phyloP scores from a whole-genome alignment of 2,329 filamentous ascomycete genomes.

The Cercospora zeina region DNA sequence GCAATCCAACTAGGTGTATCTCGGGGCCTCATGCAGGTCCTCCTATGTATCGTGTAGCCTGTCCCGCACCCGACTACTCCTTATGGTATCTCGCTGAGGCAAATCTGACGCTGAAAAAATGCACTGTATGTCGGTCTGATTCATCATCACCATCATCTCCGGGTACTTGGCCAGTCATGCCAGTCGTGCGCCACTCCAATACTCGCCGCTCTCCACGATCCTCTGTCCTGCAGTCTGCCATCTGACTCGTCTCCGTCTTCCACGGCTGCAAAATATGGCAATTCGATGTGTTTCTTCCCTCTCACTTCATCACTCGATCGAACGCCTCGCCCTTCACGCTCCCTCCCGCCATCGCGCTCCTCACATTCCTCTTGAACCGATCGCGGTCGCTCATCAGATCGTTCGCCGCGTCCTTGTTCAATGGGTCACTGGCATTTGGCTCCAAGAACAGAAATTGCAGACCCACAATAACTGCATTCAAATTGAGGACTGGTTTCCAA shows the following conservation, averaged over 20 bases:
- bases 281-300: background rate
- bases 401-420: slow-evolving; percentile 97
- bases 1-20: background rate
- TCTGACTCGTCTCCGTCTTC: background rate
- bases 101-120: slow-evolving; percentile 5
- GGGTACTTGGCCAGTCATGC: background rate
- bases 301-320: slow-evolving; percentile 72
- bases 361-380: slow-evolving; percentile 87
- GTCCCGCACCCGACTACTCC: slow-evolving; percentile 1
- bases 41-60: slow-evolving; percentile 9
- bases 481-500: slow-evolving; percentile 96
- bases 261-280: slow-evolving; percentile 22
- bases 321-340: slow-evolving; percentile 70
- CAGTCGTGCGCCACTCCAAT: background rate
- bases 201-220: slow-evolving; percentile 17
- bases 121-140: background rate
- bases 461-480: slow-evolving; percentile 95
- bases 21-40: background rate
- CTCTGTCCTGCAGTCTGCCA: background rate
- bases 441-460: slow-evolving; percentile 96
- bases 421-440: slow-evolving; percentile 92
- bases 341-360: slow-evolving; percentile 78
- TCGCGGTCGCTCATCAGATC: slow-evolving; percentile 85
- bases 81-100: slow-evolving; percentile 8
- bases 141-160: background rate